Percentiles rank a stretch among this genome's conserved stretches.
phyloP scores from a whole-genome alignment of 2,329 filamentous ascomycete species.

The Aspergillus sojae region DNA sequence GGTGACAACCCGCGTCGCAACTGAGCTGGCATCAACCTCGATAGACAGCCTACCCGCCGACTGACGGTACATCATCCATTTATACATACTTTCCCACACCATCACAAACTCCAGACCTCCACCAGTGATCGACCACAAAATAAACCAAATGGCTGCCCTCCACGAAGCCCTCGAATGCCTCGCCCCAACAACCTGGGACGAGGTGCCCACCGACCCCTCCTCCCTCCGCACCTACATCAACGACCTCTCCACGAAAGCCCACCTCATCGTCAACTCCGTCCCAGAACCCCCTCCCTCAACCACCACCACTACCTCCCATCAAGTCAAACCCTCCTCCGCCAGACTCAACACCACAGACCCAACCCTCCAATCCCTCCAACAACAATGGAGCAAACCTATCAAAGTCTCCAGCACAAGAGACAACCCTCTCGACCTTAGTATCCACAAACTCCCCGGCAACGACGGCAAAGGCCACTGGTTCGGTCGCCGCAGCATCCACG shows the following conservation, averaged over 20 bases:
- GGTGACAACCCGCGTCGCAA: background rate
- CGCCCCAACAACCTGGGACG: conserved; percentile 58
- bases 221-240: conserved; percentile 58
- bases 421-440: conserved; percentile 73
- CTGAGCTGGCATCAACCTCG: background rate
- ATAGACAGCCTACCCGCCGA: background rate
- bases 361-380: conserved; percentile 65
- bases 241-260: conserved; percentile 66
- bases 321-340: conserved; percentile 55
- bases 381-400: conserved; percentile 82
- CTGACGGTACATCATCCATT: background rate
- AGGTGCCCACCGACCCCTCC: conserved; percentile 47
- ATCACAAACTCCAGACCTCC: background rate
- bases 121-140: background rate
- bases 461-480: conserved; percentile 92
- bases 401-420: conserved; percentile 62
- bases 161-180: conserved; percentile 63
- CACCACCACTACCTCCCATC: conserved; percentile 26
- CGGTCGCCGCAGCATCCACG: conserved; percentile 78
- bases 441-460: conserved; percentile 78
- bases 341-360: conserved; percentile 53
- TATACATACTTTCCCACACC: background rate
- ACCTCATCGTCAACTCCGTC: conserved; percentile 75
- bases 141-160: conserved; percentile 54
- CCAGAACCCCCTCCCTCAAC: conserved; percentile 56